Evolutionary conservation across 495 filamentous ascomycete genomes (phyloP).

Genomic region (Glonium stellatum): DNA sequence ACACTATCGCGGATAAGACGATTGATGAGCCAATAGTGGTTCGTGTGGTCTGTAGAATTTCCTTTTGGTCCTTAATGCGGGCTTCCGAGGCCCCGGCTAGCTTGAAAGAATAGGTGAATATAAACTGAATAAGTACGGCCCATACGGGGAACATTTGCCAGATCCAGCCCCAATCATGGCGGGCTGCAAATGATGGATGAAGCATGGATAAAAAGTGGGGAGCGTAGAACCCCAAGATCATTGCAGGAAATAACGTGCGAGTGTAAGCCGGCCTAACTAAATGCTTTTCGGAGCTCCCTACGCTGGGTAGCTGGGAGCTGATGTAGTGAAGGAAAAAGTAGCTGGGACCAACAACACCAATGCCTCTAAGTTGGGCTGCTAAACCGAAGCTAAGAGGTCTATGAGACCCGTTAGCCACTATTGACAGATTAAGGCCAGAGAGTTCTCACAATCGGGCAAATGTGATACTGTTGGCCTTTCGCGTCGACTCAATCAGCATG

Average conservation of each 20-base stretch:
- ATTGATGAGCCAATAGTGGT: background rate
- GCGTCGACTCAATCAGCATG: conserved; percentile 1
- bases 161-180: background rate
- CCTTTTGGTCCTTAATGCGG: background rate
- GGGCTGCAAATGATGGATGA: background rate
- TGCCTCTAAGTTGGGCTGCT: conserved; percentile 34
- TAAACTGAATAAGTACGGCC: conserved; percentile 25
- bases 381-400: conserved; percentile 27
- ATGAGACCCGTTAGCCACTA: background rate
- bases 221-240: conserved; percentile 29
- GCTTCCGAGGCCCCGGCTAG: background rate
- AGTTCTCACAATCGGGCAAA: background rate
- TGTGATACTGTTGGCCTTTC: background rate
- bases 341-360: conserved; percentile 36
- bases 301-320: conserved; percentile 25
- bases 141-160: conserved; percentile 5
- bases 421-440: background rate
- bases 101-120: conserved; percentile 2
- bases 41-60: background rate
- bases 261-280: conserved; percentile 15
- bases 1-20: background rate
- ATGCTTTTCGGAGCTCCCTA: conserved; percentile 29
- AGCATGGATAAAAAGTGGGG: conserved; percentile 18
- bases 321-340: conserved; percentile 37
- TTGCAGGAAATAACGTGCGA: background rate